Percentiles rank a stretch among this genome's conserved stretches.
These are phyloP conservation scores for Aspergillus felis DNA, from an alignment of 2,329 filamentous ascomycete genomes.

Conservation along the genomic window DNA sequence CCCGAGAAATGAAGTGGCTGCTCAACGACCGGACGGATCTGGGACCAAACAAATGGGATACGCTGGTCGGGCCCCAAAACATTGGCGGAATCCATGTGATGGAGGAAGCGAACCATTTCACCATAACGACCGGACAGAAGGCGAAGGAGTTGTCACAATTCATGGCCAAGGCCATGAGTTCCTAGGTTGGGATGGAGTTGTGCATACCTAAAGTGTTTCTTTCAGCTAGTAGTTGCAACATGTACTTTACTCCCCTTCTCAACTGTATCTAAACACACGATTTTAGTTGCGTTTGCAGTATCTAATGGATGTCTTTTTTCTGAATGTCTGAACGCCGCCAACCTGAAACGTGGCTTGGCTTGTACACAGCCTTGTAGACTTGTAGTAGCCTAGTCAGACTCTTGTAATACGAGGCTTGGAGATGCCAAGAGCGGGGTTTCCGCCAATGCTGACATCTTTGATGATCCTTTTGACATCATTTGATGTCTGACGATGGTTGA, in stretches of 20 bases:
- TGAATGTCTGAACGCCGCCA: not conserved
- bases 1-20: slow-evolving; percentile 48
- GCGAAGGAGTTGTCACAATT: not conserved
- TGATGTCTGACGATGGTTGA: too few relatives aligned
- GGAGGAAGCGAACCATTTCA: slow-evolving; percentile 34
- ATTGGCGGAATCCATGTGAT: slow-evolving; percentile 31
- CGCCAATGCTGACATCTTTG: not conserved
- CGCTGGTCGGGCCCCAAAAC: slow-evolving; percentile 38
- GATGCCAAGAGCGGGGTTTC: not conserved
- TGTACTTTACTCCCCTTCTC: not conserved
- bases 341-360: too few relatives aligned
- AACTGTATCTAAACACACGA: not conserved
- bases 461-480: too few relatives aligned
- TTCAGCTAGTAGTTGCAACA: not conserved
- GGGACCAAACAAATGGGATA: slow-evolving; percentile 47
- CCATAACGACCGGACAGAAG: slow-evolving; percentile 8
- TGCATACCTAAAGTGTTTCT: not conserved
- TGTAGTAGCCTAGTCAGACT: too few relatives aligned
- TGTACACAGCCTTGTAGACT: not conserved
- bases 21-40: slow-evolving; percentile 47
- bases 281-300: not conserved
- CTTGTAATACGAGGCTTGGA: not conserved
- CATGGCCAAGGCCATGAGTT: not conserved
- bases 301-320: not conserved
- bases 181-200: not conserved